A percentile compares a stretch with the other conserved stretches of the same genome.
Evolutionary conservation across 2,329 filamentous ascomycete genomes (phyloP).

Genomic region (Ophiostoma ulmi): DNA sequence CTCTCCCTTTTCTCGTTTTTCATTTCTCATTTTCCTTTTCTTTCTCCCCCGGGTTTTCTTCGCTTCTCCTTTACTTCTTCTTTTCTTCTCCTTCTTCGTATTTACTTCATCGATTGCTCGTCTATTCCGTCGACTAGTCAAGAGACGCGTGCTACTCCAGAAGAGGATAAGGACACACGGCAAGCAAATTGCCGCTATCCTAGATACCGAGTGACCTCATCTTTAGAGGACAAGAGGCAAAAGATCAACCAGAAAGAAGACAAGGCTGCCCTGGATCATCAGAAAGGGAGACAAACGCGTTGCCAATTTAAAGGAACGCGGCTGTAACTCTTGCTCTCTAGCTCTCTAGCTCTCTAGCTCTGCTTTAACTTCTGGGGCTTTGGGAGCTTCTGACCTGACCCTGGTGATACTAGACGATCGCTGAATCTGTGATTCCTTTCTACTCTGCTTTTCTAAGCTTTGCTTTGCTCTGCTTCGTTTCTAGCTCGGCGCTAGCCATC

Average conservation of each 20-base stretch:
- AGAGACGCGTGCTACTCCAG: slow-evolving; percentile 6
- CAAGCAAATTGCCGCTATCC: background rate
- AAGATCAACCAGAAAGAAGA: background rate
- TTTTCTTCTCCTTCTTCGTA: background rate
- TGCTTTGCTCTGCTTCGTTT: background rate
- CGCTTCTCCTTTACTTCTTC: background rate
- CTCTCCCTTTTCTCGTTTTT: background rate
- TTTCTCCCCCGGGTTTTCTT: background rate
- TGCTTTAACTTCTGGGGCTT: background rate
- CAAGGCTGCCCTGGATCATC: background rate
- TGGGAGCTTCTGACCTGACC: background rate
- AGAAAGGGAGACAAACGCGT: slow-evolving; percentile 9
- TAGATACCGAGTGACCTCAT: background rate
- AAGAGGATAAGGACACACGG: slow-evolving; percentile 5
- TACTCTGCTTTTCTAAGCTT: background rate
- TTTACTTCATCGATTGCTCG: slow-evolving; percentile 6
- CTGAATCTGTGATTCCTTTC: background rate
- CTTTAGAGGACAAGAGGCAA: background rate
- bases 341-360: background rate
- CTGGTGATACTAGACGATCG: slow-evolving; percentile 1
- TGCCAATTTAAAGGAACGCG: slow-evolving; percentile 13
- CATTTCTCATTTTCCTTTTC: background rate
- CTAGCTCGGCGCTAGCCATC: background rate
- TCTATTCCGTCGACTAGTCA: background rate
- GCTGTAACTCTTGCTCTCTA: slow-evolving; percentile 1